Conservation (phyloP, 768 basidiomycete species). For the Lentinula sp. region DNA sequence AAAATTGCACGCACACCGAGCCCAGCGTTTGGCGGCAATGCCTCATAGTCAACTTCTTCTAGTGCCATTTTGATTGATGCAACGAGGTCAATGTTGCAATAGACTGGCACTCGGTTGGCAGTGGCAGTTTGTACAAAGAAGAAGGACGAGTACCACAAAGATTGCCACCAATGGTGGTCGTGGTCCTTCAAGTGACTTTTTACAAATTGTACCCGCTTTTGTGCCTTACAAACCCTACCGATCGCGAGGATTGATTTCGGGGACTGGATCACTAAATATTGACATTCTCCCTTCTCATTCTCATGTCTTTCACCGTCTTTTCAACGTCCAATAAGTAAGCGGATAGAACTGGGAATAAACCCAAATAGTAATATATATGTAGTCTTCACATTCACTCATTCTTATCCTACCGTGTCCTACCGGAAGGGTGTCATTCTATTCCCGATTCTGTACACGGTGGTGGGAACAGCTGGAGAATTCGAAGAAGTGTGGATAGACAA, state of each 20-base stretch:
- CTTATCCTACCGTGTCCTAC: background rate
- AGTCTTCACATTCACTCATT: background rate
- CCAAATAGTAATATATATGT: background rate
- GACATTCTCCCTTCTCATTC: background rate
- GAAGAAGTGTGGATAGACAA: background rate
- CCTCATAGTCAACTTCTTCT: slow-evolving; percentile 43
- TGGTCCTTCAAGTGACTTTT: background rate
- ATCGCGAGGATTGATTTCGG: background rate
- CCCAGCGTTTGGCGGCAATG: slow-evolving; percentile 67
- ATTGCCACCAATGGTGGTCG: background rate
- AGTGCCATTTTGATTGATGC: slow-evolving; percentile 21
- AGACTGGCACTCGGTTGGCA: background rate
- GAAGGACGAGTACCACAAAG: background rate
- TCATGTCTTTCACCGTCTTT: background rate
- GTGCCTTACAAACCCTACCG: background rate
- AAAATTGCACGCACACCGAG: slow-evolving; percentile 48
- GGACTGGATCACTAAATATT: too few species aligned
- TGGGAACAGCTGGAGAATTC: background rate
- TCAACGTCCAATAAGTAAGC: background rate
- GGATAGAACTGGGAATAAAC: background rate
- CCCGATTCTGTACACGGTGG: background rate
- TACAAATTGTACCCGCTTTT: background rate
- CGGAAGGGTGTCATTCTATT: background rate
- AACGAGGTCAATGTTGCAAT: background rate
- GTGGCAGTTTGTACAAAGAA: background rate